Evolutionary conservation across 1,284 basidiomycete genomes (phyloP), one percentile per base, ranked within the genome.

Genomic region (Flammula alnicola): DNA sequence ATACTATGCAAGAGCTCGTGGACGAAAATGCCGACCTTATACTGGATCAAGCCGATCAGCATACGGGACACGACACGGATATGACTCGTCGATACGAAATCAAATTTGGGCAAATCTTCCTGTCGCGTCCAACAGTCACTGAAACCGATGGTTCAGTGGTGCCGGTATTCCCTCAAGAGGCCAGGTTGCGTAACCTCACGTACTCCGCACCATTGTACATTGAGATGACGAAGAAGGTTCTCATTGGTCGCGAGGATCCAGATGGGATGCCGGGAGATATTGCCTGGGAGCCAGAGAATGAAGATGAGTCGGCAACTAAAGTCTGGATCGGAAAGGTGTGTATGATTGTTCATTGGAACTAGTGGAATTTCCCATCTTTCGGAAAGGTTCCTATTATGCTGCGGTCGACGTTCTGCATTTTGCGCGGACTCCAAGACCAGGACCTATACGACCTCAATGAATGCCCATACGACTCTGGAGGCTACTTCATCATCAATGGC

Each of bases 1-100:
- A 98, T 65, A 98, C 95, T n/a, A 98, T 99, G 91, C 96, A 99
- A 73, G 96, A 99, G 69, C 80, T 99, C 26, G 95, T 99, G 27
- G 96, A 99, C 66, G 97, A 99, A 74, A 94, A 93, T 59, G 77
- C 87, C 26, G 92, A 93, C 62, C 84, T 99, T 64, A 95, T 96
- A 53, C 78, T 99, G 44, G 96, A 99, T 73, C 96, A 99, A 72
- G 89, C 89, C 51, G 90, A 94, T 66, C 96, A 99, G 72, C 94
- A 97, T 68, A 92, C 94, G 3, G 95, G 93, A 12, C 85, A 88
- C 54, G 82, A 86, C 31, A 75, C 83, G 31, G 93, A 93, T 56
- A 79, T 83, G 69, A 85, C 92, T 69, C 85, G 93, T 61, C 91
- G 96, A 55, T 98, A 97, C 71, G 94, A 98, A 76, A 93, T 99